Conservation (phyloP, 106 monocot species). For the Iris macrosiphon region DNA sequence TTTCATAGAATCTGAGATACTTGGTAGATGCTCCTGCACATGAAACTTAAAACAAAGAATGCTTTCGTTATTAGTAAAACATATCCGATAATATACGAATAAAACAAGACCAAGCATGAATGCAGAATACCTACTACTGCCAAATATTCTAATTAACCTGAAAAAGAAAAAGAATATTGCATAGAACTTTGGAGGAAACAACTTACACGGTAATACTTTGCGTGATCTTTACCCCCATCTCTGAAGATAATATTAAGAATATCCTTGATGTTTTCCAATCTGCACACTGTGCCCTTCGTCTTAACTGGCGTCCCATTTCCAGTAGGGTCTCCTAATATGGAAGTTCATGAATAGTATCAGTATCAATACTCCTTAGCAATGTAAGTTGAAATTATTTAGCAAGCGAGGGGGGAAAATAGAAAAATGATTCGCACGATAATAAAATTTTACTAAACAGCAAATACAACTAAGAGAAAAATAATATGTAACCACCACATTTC, state of each 20-base stretch:
- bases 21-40: constrained; percentile 72
- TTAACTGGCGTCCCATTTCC: constrained; percentile 18
- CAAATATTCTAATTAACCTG: constrained; percentile 2
- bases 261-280: constrained; percentile 71
- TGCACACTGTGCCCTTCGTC: constrained; percentile 52
- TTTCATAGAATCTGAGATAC: constrained; percentile 43
- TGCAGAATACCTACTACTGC: neutral
- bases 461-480: no score
- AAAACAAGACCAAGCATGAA: neutral
- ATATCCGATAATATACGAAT: neutral
- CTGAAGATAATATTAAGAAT: constrained; percentile 83
- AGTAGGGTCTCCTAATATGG: constrained; percentile 25
- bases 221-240: constrained; percentile 73
- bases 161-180: neutral
- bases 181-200: neutral
- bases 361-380: no score
- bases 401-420: no score
- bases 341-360: neutral
- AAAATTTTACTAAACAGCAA: no score
- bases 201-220: constrained; percentile 80
- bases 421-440: no score
- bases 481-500: no score
- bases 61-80: neutral
- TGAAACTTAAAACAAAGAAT: constrained; percentile 57
- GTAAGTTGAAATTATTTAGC: no score